These are phyloP conservation scores for Backusella psychrophila DNA, from an alignment of 192 early-diverging fungal genomes.

Conservation along the genomic window DNA sequence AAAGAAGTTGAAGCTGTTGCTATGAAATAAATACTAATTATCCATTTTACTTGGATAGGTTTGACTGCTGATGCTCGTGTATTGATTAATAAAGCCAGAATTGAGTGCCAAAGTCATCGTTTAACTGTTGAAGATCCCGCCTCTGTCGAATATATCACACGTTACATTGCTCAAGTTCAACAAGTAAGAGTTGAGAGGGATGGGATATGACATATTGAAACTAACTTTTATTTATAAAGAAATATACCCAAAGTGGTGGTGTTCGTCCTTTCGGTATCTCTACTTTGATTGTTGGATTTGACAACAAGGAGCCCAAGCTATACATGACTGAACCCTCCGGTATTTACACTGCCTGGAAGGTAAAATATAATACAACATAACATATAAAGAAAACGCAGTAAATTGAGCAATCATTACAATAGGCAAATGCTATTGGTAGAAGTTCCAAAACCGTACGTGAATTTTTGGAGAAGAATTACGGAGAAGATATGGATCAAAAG, in stretches of 20 bases:
- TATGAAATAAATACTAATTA: not conserved
- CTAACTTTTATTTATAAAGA: slow-evolving; percentile 41
- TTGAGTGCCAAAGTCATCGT: slow-evolving; percentile 97
- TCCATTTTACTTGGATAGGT: slow-evolving; percentile 46
- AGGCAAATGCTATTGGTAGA: slow-evolving; percentile 95
- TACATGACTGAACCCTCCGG: slow-evolving; percentile 99
- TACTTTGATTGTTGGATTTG: slow-evolving; percentile 93
- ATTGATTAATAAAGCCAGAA: slow-evolving; percentile 92
- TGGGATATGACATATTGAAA: not conserved
- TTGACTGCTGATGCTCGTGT: slow-evolving; percentile 96
- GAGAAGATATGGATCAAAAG: slow-evolving; percentile 75
- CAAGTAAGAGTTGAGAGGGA: slow-evolving; percentile 60
- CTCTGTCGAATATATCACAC: slow-evolving; percentile 96
- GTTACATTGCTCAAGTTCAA: slow-evolving; percentile 94
- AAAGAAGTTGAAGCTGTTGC: not conserved
- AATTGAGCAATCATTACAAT: not conserved
- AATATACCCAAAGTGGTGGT: slow-evolving; percentile 99
- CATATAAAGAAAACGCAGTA: slow-evolving; percentile 18
- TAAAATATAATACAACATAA: slow-evolving; percentile 42
- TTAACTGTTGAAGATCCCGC: slow-evolving; percentile 97
- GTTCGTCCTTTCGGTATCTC: slow-evolving; percentile 98
- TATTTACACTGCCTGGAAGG: slow-evolving; percentile 98
- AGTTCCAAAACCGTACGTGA: slow-evolving; percentile 97
- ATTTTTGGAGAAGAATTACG: slow-evolving; percentile 98
- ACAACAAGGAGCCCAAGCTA: slow-evolving; percentile 82